These are phyloP conservation scores for Limonomyces culmigenus DNA, from an alignment of 1,284 basidiomycete genomes.

Conservation along the genomic window DNA sequence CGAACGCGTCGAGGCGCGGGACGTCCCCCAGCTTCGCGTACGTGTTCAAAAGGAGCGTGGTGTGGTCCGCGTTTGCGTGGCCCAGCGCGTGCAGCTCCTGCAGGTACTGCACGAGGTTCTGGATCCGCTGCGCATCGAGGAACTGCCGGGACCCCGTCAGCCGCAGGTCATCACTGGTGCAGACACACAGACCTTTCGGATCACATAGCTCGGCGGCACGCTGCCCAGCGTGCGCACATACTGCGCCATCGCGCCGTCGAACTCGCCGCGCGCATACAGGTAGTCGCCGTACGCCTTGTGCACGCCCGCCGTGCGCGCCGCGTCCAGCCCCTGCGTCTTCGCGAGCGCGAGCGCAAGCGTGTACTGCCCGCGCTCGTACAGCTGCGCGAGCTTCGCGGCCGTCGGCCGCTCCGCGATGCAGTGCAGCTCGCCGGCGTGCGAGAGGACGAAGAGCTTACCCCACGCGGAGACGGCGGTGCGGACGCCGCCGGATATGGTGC, in stretches of 20 bases:
- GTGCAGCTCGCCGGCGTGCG: slow-evolving; percentile 60
- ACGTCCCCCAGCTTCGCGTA: slow-evolving; percentile 96
- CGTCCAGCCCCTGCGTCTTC: slow-evolving; percentile 56
- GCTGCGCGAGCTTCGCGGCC: slow-evolving; percentile 60
- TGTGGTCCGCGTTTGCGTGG: slow-evolving; percentile 92
- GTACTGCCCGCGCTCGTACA: slow-evolving; percentile 67
- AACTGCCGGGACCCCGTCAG: slow-evolving; percentile 42
- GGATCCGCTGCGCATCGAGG: slow-evolving; percentile 90
- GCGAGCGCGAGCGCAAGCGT: slow-evolving; percentile 65
- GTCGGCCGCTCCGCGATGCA: slow-evolving; percentile 70
- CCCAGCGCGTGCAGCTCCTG: slow-evolving; percentile 86
- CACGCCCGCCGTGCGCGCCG: slow-evolving; percentile 67
- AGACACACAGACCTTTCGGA: slow-evolving; percentile 58
- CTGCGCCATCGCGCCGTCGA: slow-evolving; percentile 85
- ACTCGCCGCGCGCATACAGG: slow-evolving; percentile 82
- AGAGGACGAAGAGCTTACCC: slow-evolving; percentile 62
- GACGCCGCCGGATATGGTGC: slow-evolving; percentile 66
- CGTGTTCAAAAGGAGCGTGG: slow-evolving; percentile 87
- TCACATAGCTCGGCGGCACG: slow-evolving; percentile 89
- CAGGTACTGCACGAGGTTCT: slow-evolving; percentile 88
- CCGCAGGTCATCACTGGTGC: background rate
- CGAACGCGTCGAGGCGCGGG: slow-evolving; percentile 76
- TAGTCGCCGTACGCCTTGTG: slow-evolving; percentile 85
- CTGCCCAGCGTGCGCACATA: slow-evolving; percentile 83
- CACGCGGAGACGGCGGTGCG: slow-evolving; percentile 67